Evolutionary conservation across 805 yeast genomes (phyloP).

Genomic region (Yamadazyma tumulicola): DNA sequence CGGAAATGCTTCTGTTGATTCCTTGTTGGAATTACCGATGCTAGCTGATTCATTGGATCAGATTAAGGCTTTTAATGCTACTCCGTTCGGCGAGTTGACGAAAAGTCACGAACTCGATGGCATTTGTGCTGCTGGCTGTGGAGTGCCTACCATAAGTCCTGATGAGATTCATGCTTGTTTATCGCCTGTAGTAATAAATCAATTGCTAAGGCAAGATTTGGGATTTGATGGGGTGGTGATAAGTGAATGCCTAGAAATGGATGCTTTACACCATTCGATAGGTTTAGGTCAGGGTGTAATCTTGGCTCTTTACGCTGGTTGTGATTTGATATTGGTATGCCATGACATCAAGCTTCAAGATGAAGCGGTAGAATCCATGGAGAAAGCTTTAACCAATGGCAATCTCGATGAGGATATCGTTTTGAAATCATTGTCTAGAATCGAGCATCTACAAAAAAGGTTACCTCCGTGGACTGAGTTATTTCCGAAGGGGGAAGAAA

Average conservation of each 20-base stretch:
- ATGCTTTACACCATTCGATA: slow-evolving; percentile 57
- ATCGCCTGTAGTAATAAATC: slow-evolving; percentile 49
- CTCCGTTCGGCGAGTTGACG: slow-evolving; percentile 50
- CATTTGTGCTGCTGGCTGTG: slow-evolving; percentile 60
- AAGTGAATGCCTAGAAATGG: slow-evolving; percentile 62
- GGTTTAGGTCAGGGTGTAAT: slow-evolving; percentile 67
- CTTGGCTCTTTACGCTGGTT: slow-evolving; percentile 59
- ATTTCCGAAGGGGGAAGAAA: slow-evolving; percentile 32
- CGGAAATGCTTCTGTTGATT: slow-evolving; percentile 58
- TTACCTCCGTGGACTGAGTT: slow-evolving; percentile 45
- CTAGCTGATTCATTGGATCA: slow-evolving; percentile 54
- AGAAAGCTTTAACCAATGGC: slow-evolving; percentile 37
- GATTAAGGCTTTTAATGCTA: slow-evolving; percentile 44
- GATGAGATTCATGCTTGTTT: slow-evolving; percentile 63
- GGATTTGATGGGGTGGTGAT: slow-evolving; percentile 55
- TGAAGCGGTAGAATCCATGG: slow-evolving; percentile 48
- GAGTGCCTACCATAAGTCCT: slow-evolving; percentile 57
- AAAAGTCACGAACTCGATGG: slow-evolving; percentile 48
- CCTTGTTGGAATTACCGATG: slow-evolving; percentile 55
- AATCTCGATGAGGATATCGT: slow-evolving; percentile 43
- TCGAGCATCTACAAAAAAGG: slow-evolving; percentile 39
- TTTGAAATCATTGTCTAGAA: slow-evolving; percentile 37
- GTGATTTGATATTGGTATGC: slow-evolving; percentile 62
- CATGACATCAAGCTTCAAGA: slow-evolving; percentile 51
- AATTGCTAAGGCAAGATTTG: slow-evolving; percentile 47